Evolutionary conservation across 2,329 filamentous ascomycete species (phyloP).

Genomic region (Fusarium albosuccineum): DNA sequence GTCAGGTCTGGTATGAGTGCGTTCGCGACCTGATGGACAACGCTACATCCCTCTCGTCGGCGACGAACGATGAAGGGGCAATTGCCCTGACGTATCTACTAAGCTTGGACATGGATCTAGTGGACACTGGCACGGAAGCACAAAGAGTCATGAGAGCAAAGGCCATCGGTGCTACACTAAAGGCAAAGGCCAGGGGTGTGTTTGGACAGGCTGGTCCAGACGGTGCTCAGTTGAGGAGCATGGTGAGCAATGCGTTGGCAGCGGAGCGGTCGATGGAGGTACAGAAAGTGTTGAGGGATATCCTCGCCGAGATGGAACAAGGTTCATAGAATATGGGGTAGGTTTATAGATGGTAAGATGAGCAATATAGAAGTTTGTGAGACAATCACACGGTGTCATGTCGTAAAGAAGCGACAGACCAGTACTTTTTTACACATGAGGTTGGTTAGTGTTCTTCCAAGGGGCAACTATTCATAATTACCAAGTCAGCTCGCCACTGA

Average conservation of each 20-base stretch:
- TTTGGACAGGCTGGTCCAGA: conserved; percentile 53
- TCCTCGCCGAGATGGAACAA: conserved; percentile 49
- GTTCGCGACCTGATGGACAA: conserved; percentile 62
- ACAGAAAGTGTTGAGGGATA: conserved; percentile 57
- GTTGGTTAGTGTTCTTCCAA: no score
- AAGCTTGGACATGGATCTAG: conserved; percentile 61
- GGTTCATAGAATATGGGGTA: no score
- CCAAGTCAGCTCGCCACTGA: no score
- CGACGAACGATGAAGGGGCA: conserved; percentile 36
- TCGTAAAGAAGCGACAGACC: no score
- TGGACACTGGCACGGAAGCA: conserved; percentile 63
- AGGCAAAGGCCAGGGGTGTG: conserved; percentile 57
- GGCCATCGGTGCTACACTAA: conserved; percentile 58
- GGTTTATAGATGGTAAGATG: no score
- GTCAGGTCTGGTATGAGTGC: conserved; percentile 66
- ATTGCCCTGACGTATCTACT: conserved; percentile 56
- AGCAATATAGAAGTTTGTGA: no score
- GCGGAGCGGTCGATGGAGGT: conserved; percentile 62
- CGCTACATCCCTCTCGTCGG: conserved; percentile 45
- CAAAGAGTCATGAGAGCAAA: conserved; percentile 64
- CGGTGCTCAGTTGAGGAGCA: conserved; percentile 49
- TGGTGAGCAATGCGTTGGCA: conserved; percentile 51
- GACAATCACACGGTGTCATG: no score
- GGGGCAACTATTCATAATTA: no score
- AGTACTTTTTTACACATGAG: no score